Percentiles rank a stretch among this genome's conserved stretches.
phyloP scores from a whole-genome alignment of 2,329 filamentous ascomycete species.

The Ophiosphaerella narmari region DNA sequence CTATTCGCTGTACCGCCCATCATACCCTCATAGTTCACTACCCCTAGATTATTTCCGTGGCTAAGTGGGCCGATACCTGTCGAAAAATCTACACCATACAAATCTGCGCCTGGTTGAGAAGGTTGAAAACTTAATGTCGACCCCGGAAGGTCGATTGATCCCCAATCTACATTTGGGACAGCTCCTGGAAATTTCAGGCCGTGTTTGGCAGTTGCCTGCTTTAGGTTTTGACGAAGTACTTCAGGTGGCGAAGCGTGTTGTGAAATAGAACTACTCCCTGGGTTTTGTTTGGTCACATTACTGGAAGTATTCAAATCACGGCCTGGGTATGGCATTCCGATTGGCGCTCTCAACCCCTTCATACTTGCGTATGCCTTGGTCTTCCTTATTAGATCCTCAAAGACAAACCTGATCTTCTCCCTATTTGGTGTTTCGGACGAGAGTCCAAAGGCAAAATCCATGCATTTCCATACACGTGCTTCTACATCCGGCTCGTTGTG shows the following conservation, averaged over 20 bases:
- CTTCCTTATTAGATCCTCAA: slow-evolving; percentile 66
- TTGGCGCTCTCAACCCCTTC: slow-evolving; percentile 62
- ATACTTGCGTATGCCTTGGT: slow-evolving; percentile 63
- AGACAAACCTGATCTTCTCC: slow-evolving; percentile 64
- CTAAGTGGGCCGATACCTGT: not conserved
- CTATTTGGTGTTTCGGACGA: slow-evolving; percentile 57
- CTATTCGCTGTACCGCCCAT: slow-evolving; percentile 5
- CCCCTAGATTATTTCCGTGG: slow-evolving; percentile 7
- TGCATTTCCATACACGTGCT: slow-evolving; percentile 69
- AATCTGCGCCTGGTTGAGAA: slow-evolving; percentile 1
- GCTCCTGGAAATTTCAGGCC: slow-evolving; percentile 21
- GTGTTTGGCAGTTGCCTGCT: slow-evolving; percentile 2
- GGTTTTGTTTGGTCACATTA: not conserved
- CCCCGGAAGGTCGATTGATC: slow-evolving; percentile 21
- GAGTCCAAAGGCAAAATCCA: slow-evolving; percentile 73
- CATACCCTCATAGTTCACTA: slow-evolving; percentile 1
- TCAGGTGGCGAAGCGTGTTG: slow-evolving; percentile 10
- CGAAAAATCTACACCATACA: too few relatives aligned
- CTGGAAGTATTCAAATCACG: slow-evolving; percentile 41
- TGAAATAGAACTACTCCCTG: not conserved
- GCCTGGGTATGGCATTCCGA: slow-evolving; percentile 44
- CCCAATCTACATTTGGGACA: slow-evolving; percentile 34
- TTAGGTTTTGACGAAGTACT: not conserved
- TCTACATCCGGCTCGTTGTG: slow-evolving; percentile 62
- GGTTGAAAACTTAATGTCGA: not conserved